phyloP scores from a whole-genome alignment of 257 asterid species.

The Vinca minor region DNA sequence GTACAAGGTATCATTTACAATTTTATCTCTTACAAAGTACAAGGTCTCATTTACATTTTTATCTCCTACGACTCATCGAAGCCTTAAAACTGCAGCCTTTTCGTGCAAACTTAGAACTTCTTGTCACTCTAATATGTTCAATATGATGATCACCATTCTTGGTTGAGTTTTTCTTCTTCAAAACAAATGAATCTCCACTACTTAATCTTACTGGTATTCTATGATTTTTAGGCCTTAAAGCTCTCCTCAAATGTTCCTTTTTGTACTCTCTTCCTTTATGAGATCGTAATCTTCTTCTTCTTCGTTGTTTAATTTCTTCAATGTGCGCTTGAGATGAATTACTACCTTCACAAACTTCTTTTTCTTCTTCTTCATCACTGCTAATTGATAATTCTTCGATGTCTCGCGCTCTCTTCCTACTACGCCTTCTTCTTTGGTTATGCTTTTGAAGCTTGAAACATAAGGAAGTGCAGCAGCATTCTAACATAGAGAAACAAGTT shows the following conservation, averaged over 20 bases:
- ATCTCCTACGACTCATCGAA: slow-evolving; percentile 18
- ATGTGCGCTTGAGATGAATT: slow-evolving; percentile 1
- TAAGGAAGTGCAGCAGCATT: slow-evolving; percentile 50
- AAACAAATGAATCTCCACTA: slow-evolving; percentile 19
- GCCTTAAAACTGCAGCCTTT: slow-evolving; percentile 28
- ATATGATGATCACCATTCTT: slow-evolving; percentile 20
- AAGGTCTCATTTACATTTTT: neutral
- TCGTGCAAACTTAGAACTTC: slow-evolving; percentile 41
- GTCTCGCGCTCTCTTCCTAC: slow-evolving; percentile 32
- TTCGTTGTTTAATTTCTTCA: slow-evolving; percentile 12
- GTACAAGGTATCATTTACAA: too few species aligned
- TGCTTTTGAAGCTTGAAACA: slow-evolving; percentile 38
- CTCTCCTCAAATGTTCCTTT: slow-evolving; percentile 44
- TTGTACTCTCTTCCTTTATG: slow-evolving; percentile 21
- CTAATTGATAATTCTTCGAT: slow-evolving; percentile 23
- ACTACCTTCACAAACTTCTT: slow-evolving; percentile 25
- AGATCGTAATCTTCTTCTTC: slow-evolving; percentile 12
- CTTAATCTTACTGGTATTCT: slow-evolving; percentile 23
- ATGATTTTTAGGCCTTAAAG: slow-evolving; percentile 48
- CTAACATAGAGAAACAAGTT: slow-evolving; percentile 36
- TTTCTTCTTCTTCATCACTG: slow-evolving; percentile 33
- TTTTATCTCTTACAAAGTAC: too few species aligned
- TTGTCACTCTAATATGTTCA: slow-evolving; percentile 40
- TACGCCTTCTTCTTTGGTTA: slow-evolving; percentile 24
- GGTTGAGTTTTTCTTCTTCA: slow-evolving; percentile 15